Evolutionary conservation across 2,329 filamentous ascomycete species (phyloP).

Genomic region (Acrocalymma vagum): DNA sequence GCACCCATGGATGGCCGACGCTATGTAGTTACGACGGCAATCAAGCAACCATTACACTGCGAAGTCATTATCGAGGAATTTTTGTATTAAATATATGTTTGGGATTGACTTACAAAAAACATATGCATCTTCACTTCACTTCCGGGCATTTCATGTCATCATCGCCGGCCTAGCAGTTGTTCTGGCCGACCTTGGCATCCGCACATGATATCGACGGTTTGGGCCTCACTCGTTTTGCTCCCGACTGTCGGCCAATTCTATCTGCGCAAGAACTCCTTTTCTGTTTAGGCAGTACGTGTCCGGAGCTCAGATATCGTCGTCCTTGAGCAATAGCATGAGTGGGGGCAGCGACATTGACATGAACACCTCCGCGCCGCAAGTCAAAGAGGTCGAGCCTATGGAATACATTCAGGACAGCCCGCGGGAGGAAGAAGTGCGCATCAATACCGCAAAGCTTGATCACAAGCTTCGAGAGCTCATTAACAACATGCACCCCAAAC

Average conservation of each 20-base stretch:
- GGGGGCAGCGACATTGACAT: slow-evolving; percentile 13
- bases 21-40: slow-evolving; percentile 25
- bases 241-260: slow-evolving; percentile 18
- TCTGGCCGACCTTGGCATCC: slow-evolving; percentile 17
- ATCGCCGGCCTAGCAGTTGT: slow-evolving; percentile 19
- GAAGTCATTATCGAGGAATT: slow-evolving; percentile 22
- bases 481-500: too few relatives aligned
- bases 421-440: too few relatives aligned
- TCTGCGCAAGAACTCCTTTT: slow-evolving; percentile 17
- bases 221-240: slow-evolving; percentile 18
- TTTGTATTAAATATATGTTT: slow-evolving; percentile 15
- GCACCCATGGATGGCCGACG: slow-evolving; percentile 28
- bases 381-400: slow-evolving; percentile 10
- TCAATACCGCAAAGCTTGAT: too few relatives aligned
- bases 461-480: too few relatives aligned
- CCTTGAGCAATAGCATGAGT: slow-evolving; percentile 16
- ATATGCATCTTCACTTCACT: slow-evolving; percentile 21
- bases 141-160: slow-evolving; percentile 20
- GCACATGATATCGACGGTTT: slow-evolving; percentile 18
- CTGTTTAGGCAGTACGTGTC: slow-evolving; percentile 18
- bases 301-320: slow-evolving; percentile 15
- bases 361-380: slow-evolving; percentile 13
- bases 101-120: slow-evolving; percentile 15
- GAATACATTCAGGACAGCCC: slow-evolving; percentile 8
- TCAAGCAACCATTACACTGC: slow-evolving; percentile 27